These are phyloP conservation scores for Blepharisma japonicum DNA, from an alignment of 73 alveolate genomes.

Conservation along the genomic window DNA sequence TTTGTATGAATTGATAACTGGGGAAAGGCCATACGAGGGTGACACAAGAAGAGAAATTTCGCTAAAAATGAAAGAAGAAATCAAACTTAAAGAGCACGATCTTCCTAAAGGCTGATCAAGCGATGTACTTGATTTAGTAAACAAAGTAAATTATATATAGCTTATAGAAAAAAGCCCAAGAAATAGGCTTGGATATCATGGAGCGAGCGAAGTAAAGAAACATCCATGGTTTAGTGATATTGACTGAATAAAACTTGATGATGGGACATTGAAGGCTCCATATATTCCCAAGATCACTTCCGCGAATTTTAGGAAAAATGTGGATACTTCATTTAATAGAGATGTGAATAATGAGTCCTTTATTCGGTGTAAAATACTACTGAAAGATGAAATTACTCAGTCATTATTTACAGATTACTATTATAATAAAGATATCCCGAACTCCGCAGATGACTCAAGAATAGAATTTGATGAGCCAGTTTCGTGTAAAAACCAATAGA, in stretches of 20 bases:
- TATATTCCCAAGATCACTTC: not conserved
- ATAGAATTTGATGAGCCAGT: too few species aligned
- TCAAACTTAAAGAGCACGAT: not conserved
- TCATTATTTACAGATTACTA: too few species aligned
- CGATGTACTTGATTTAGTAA: not conserved
- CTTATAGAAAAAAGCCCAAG: conserved; percentile 39
- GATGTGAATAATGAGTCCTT: too few species aligned
- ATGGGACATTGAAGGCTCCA: not conserved
- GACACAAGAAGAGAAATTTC: not conserved
- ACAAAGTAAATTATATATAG: conserved; percentile 34
- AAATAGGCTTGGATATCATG: conserved; percentile 44
- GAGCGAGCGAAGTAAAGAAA: conserved; percentile 37
- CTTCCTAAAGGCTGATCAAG: not conserved
- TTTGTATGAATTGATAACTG: not conserved
- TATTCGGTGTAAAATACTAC: too few species aligned
- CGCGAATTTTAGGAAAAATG: too few species aligned
- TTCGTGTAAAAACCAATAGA: too few species aligned
- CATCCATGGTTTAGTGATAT: conserved; percentile 39
- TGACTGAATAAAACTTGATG: conserved; percentile 26
- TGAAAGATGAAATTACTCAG: too few species aligned
- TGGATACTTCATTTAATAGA: too few species aligned
- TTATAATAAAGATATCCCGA: too few species aligned
- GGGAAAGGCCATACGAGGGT: not conserved
- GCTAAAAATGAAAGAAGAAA: not conserved
- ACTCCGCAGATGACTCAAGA: too few species aligned